Conservation (phyloP, 768 basidiomycete genomes). For the Naganishia friedmannii region DNA sequence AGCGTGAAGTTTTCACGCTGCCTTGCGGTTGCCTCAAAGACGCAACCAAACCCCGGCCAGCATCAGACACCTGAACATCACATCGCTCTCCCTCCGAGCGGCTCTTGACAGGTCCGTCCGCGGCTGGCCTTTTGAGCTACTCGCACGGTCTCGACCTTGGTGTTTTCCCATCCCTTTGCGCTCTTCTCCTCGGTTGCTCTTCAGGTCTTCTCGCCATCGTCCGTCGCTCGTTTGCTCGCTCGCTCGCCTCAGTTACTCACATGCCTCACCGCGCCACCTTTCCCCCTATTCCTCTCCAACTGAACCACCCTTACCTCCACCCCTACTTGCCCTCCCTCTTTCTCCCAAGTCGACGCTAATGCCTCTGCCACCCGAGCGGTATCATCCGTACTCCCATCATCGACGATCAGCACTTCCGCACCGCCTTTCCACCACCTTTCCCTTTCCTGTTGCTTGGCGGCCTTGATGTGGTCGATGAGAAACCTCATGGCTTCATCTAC, state of each 20-base stretch:
- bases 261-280: constrained; percentile 89
- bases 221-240: background rate
- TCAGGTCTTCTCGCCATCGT: too few relatives aligned
- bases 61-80: too few relatives aligned
- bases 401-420: constrained; percentile 75
- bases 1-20: too few relatives aligned
- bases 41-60: too few relatives aligned
- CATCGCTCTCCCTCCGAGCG: too few relatives aligned
- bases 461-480: constrained; percentile 49
- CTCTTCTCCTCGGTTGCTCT: background rate
- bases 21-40: too few relatives aligned
- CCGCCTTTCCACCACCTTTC: constrained; percentile 48
- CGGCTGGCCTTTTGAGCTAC: too few relatives aligned
- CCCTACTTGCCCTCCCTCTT: constrained; percentile 46
- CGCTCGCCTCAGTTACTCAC: constrained; percentile 37
- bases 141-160: too few relatives aligned
- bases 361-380: constrained; percentile 67
- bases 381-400: constrained; percentile 80
- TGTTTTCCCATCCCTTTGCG: too few relatives aligned
- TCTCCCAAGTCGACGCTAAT: constrained; percentile 60
- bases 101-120: too few relatives aligned
- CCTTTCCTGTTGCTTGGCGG: background rate
- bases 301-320: constrained; percentile 70
- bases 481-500: constrained; percentile 62
- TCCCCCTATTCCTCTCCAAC: constrained; percentile 77